These are phyloP conservation scores for Termitomyces sp. DNA, from an alignment of 768 basidiomycete species.

Conservation along the genomic window DNA sequence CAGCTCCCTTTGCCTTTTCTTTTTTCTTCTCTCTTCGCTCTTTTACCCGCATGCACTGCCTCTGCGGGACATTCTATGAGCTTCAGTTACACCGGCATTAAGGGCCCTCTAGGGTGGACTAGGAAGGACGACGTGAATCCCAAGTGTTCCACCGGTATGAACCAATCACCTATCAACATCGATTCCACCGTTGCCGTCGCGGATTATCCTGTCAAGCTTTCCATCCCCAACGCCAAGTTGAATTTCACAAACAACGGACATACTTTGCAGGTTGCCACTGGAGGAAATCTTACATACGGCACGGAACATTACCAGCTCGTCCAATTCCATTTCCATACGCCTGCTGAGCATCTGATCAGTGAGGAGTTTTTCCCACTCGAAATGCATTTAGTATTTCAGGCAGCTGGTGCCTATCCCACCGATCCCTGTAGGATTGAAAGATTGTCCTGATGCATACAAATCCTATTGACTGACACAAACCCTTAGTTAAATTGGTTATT, in stretches of 20 bases:
- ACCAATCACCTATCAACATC: conserved; percentile 11
- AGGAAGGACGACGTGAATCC: neutral
- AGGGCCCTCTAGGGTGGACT: conserved; percentile 9
- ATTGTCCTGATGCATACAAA: neutral
- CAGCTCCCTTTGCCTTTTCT: neutral
- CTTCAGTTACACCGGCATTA: conserved; percentile 6
- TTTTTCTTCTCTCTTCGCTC: neutral
- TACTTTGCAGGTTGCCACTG: neutral
- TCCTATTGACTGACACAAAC: neutral
- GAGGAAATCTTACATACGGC: neutral
- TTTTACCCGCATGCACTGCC: neutral
- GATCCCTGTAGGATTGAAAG: neutral
- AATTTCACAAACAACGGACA: neutral
- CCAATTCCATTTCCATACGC: conserved; percentile 13
- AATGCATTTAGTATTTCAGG: conserved; percentile 10
- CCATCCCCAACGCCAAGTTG: neutral
- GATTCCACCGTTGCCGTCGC: neutral
- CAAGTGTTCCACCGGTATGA: conserved; percentile 3
- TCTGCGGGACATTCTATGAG: neutral
- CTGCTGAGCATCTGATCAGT: conserved; percentile 7
- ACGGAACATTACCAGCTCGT: neutral
- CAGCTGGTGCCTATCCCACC: neutral
- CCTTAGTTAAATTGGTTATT: conserved; percentile 1
- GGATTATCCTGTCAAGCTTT: neutral
- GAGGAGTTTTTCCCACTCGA: conserved; percentile 8